phyloP scores from a whole-genome alignment of 495 filamentous ascomycete species.

The Hypoxylon fragiforme region DNA sequence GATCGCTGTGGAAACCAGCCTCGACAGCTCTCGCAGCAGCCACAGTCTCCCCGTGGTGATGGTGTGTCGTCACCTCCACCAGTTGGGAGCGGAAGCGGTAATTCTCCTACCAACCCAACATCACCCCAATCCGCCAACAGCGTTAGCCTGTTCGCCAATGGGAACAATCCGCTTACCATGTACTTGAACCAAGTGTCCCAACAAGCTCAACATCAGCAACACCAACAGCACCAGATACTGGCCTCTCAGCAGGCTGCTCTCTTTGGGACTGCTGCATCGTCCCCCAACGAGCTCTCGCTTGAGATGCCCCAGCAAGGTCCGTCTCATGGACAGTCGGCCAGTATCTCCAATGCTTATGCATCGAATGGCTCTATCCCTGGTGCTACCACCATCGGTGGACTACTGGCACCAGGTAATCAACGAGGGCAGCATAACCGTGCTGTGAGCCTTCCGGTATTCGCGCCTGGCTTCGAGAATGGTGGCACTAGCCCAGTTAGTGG shows the following conservation, averaged over 20 bases:
- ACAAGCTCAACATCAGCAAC: constrained; percentile 75
- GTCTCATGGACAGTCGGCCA: constrained; percentile 62
- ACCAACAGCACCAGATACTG: constrained; percentile 66
- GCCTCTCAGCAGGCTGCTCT: constrained; percentile 63
- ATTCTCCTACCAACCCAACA: constrained; percentile 49
- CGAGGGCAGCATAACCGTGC: constrained; percentile 80
- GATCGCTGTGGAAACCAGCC: constrained; percentile 97
- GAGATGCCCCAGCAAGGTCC: constrained; percentile 59
- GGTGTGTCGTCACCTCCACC: constrained; percentile 72
- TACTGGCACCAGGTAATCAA: constrained; percentile 72
- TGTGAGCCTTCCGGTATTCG: constrained; percentile 75
- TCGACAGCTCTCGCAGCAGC: constrained; percentile 72
- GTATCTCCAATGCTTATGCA: constrained; percentile 61
- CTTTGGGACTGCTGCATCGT: constrained; percentile 60
- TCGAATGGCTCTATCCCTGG: constrained; percentile 56
- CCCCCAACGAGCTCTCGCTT: constrained; percentile 54
- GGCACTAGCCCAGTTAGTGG: constrained; percentile 50
- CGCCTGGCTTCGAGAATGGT: constrained; percentile 55
- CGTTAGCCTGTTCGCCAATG: constrained; percentile 73
- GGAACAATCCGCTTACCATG: constrained; percentile 91
- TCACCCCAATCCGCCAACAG: constrained; percentile 41
- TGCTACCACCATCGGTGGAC: constrained; percentile 69
- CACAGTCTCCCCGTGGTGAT: constrained; percentile 63
- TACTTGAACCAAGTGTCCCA: constrained; percentile 85
- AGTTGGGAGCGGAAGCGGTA: constrained; percentile 59